Base-by-base conservation (phyloP, 2,329 filamentous ascomycete genomes). In the Paraconiothyrium sp. region DNA sequence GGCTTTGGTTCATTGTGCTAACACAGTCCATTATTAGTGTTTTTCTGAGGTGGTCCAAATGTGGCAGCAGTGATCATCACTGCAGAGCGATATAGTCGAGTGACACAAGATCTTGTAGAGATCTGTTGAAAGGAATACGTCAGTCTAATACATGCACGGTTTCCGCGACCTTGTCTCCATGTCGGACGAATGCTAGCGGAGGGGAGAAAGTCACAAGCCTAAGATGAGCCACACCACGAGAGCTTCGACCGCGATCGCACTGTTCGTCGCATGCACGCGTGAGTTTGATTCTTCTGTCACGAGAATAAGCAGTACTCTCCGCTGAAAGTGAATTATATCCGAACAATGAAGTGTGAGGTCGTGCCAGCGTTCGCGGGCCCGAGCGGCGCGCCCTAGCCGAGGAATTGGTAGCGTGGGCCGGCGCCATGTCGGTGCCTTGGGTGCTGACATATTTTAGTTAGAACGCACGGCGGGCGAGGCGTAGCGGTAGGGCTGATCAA, bases 401-500 rank as follows among this genome's bases (percentile, higher is more conserved):
- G 34, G 2, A 27, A 30, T 24, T 22, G 46, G 55, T 58, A 58
- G 55, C 37, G 54, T 43, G 35, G 50, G 37, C 47, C 39, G 35
- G 56, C 35, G 30, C 13, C 37, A 54, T 48, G 14, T 59, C 49
- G 37, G 39, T 52, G 37, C n/a, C 55, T 50, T 43, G 54, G 35
- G 27, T 51, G 56, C 56, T 59, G 57, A 59, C 57, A 54, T 39
- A 54, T 59, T 39, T 24, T 27, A 46, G 47, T 35, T 20, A 57
- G 46, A 34, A 1, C 1, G 16, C 41, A 34, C 10, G 52, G n/a
- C 37, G 37, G 32, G 22, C 14, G 22, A 44, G 24, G 51, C 39
- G 30, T 55, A 22, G 52, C 52, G 20, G 41, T 58, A 59, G 57
- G 57, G 49, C 57, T 59, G 57, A 59, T 39, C 20, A 48, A n/a